Evolutionary conservation across 805 yeast genomes (phyloP), one percentile per base, ranked within the genome.

Genomic region (Hanseniaspora singularis): DNA sequence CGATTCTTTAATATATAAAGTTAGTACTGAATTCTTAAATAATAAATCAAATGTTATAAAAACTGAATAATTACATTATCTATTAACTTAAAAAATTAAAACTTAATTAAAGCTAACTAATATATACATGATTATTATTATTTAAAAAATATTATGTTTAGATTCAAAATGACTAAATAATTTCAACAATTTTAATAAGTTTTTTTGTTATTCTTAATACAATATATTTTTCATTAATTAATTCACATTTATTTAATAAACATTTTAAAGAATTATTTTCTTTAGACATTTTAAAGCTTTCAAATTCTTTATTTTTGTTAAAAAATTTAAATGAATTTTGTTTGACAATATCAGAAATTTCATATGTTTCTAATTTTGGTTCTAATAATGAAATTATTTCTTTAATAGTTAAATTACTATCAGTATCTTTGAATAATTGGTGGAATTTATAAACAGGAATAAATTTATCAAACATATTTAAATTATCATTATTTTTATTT

Each of bases 351-450:
- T 33, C 38, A 8, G 38, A 33, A 33, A 33, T 19, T 15, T 33
- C 38, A 33, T 33, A 33, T 4, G 38, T 19, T 20, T 33, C 38
- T 12, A 33, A n/a, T 14, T 33, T 33, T 5, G n/a, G 12, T 4
- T 33, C 38, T n/a, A 33, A 20, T 19, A 33, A 14, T 19, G 24
- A 33, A 12, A 33, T 20, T 19, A 19, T 19, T 33, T 33, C 38
- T n/a, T 33, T 33, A 12, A 33, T 15, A 11, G 38, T 33, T 18
- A 33, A 20, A 14, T 38, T 26, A 5, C 16, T 18, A 38, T 36
- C 24, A 20, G 31, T 19, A 3, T 42, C 16, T 58, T 47, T 49
- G 50, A 37, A 18, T 51, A 49, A 44, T 52, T 52, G 37, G 28
- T 36, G 14, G 40, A 51, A 27, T 38, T 56, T 40, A 38, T 31